Evolutionary conservation across 108 stramenopile species (phyloP), one percentile per base, ranked within the genome.

Genomic region (Tribonema minus): DNA sequence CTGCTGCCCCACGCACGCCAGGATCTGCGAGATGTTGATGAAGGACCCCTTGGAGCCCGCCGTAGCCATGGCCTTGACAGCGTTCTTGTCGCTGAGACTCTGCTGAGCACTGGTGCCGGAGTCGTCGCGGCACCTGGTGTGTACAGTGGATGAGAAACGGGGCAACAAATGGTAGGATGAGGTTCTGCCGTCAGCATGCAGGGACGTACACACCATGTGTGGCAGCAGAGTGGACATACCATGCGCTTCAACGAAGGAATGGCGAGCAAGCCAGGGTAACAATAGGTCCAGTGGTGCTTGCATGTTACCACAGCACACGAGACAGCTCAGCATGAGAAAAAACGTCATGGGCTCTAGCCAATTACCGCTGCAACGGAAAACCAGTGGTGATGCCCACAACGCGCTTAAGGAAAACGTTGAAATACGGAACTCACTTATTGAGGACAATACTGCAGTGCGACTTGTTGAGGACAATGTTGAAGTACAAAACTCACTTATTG

Each of bases 1-100:
- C 88, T 99, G 98, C 82, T 99, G 98, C 41, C 98, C 98, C 31
- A 99, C 96, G 83, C 98, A 99, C 65, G 95, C 96, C 82, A 99
- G 95, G 85, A 99, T 99, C 87, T 99, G 98, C 30, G 95, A 94
- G 80, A 99, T 98, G 82, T 99, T 99, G 80, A 96, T 95, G 74
- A 92, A 94, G 27, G 91, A 91, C 33, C 98, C 98, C 89, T 99
- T 99, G 38, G 92, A 94, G 37, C 98, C 98, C 46, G 95, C 91
- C 40, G 90, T 91, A 23, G 95, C 95, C 95, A 98, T 98, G 65
- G 96, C 95, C 83, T 95, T 95, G 46, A 98, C 94, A 62, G 92
- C 92, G 83, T 97, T 99, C 23, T 82, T 28, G 84, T 96, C 95
- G 62, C 91, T 91, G 66, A 98, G 77, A 66, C 91, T 90, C 6